phyloP scores from a whole-genome alignment of 768 basidiomycete genomes.

The Suillus plorans region DNA sequence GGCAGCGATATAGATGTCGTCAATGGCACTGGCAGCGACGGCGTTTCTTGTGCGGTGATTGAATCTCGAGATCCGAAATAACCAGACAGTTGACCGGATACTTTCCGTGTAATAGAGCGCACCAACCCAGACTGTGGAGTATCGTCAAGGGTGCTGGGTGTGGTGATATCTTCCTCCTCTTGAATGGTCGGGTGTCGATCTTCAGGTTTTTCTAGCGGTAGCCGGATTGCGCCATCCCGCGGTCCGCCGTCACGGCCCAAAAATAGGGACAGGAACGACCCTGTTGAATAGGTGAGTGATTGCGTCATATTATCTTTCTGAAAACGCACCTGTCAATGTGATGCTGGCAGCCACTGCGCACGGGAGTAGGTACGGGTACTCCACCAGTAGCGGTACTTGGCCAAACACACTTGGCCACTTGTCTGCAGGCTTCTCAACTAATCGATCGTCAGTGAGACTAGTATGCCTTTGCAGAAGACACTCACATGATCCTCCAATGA shows the following conservation, averaged over 20 bases:
- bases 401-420: conserved; percentile 85
- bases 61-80: conserved; percentile 56
- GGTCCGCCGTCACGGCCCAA: conserved; percentile 91
- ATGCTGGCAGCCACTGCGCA: conserved; percentile 75
- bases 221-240: conserved; percentile 78
- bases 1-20: conserved; percentile 34
- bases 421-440: conserved; percentile 79
- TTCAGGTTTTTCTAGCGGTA: conserved; percentile 72
- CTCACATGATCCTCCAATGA: conserved; percentile 82
- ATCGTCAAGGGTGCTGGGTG: conserved; percentile 47
- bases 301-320: not conserved
- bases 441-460: conserved; percentile 16
- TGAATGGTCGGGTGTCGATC: conserved; percentile 50
- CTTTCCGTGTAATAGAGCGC: conserved; percentile 43
- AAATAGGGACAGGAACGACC: conserved; percentile 86
- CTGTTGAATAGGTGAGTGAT: conserved; percentile 35
- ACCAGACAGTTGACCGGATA: conserved; percentile 57
- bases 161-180: conserved; percentile 61
- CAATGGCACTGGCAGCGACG: conserved; percentile 46
- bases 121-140: conserved; percentile 35
- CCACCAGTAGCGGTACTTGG: conserved; percentile 62
- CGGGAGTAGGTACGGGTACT: conserved; percentile 90
- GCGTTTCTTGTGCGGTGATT: conserved; percentile 33
- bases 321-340: conserved; percentile 61
- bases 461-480: conserved; percentile 9